Percentiles rank a stretch among this genome's conserved stretches.
phyloP scores from a whole-genome alignment of 2,329 filamentous ascomycete genomes.

The Xylaria sp. region DNA sequence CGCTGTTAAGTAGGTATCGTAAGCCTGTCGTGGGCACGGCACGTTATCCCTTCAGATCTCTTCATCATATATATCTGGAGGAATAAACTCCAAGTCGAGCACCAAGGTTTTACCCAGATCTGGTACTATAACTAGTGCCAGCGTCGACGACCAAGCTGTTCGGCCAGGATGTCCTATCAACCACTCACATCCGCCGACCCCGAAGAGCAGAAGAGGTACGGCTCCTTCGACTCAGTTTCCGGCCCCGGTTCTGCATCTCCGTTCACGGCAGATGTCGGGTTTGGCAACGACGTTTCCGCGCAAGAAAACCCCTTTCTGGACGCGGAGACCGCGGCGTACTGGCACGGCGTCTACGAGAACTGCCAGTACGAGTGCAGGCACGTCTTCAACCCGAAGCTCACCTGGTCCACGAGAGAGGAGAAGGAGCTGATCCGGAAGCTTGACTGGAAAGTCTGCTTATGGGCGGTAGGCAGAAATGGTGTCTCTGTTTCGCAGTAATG shows the following conservation, averaged over 20 bases:
- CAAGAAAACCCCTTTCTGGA: conserved; percentile 38
- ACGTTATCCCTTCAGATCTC: conserved; percentile 13
- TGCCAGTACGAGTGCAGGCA: conserved; percentile 56
- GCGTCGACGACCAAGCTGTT: conserved; percentile 5
- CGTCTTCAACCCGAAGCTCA: conserved; percentile 55
- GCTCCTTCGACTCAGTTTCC: conserved; percentile 17
- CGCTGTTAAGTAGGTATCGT: conserved; percentile 15
- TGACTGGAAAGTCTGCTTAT: conserved; percentile 44
- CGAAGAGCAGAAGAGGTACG: conserved; percentile 24
- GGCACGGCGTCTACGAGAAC: conserved; percentile 40
- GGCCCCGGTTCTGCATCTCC: conserved; percentile 13
- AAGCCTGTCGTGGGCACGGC: conserved; percentile 1
- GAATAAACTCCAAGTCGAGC: conserved; percentile 1
- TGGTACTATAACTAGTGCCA: neutral
- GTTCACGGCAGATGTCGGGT: conserved; percentile 9
- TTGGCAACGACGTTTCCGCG: conserved; percentile 12
- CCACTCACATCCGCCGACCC: conserved; percentile 22
- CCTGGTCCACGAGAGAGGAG: conserved; percentile 58
- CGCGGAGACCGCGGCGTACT: conserved; percentile 35
- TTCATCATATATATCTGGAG: conserved; percentile 2
- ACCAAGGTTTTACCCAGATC: conserved; percentile 8
- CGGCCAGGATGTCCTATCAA: conserved; percentile 27
- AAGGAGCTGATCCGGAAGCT: conserved; percentile 53
- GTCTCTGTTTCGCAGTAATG: conserved; percentile 1
- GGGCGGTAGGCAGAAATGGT: conserved; percentile 39